Conservation (phyloP, 371 early-diverging fungal genomes). For the Amoeboaphelidium protococcarum region DNA sequence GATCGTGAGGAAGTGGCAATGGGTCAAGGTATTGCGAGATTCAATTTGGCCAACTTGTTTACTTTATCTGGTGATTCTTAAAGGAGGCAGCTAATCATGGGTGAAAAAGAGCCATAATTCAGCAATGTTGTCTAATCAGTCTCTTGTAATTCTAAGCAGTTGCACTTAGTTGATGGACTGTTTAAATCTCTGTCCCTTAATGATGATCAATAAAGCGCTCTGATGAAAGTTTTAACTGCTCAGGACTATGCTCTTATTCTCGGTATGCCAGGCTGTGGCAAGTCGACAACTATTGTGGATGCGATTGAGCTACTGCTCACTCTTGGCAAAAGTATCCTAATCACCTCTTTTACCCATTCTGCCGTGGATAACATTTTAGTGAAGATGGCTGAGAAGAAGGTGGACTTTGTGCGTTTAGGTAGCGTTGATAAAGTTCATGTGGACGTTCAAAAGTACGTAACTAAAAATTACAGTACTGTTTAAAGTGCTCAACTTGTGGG, state of each 20-base stretch:
- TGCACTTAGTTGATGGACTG: constrained; percentile 24
- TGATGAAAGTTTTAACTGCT: constrained; percentile 12
- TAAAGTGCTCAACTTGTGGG: constrained; percentile 39
- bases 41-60: constrained; percentile 43
- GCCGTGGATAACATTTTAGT: constrained; percentile 81
- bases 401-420: constrained; percentile 46
- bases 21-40: constrained; percentile 32
- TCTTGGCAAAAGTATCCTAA: constrained; percentile 45
- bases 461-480: constrained; percentile 17
- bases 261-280: constrained; percentile 99
- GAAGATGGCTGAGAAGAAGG: constrained; percentile 32
- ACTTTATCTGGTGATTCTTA: constrained; percentile 6
- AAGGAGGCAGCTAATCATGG: constrained; percentile 7
- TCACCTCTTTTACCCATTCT: constrained; percentile 50
- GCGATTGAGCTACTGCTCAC: constrained; percentile 42
- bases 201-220: constrained; percentile 1
- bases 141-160: constrained; percentile 43
- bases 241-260: constrained; percentile 73
- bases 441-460: constrained; percentile 21
- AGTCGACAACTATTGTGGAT: constrained; percentile 70
- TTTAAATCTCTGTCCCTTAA: constrained; percentile 6
- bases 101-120: constrained; percentile 2
- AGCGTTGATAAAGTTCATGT: constrained; percentile 32
- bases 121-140: background rate
- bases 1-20: constrained; percentile 52